phyloP scores from a whole-genome alignment of 2,329 filamentous ascomycete species.

The Thielaviopsis punctulata region DNA sequence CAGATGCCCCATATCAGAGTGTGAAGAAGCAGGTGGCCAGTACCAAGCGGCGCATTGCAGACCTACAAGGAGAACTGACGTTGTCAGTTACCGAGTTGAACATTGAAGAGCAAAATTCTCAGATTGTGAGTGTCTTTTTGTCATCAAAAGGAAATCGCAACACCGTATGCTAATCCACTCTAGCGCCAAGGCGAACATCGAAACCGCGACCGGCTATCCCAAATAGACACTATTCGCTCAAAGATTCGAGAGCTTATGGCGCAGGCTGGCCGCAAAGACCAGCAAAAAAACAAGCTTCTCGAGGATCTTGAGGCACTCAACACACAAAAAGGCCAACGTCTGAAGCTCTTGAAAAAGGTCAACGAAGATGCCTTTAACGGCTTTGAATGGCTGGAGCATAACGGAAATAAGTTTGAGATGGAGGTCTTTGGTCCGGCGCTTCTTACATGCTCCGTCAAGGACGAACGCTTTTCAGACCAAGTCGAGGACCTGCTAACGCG shows the following conservation, averaged over 20 bases:
- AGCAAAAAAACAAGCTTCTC: slow-evolving; percentile 20
- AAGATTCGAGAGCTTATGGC: slow-evolving; percentile 25
- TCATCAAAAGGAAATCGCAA: slow-evolving; percentile 14
- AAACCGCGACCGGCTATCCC: slow-evolving; percentile 32
- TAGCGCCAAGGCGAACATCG: slow-evolving; percentile 27
- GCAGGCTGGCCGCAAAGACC: slow-evolving; percentile 15
- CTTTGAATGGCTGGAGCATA: slow-evolving; percentile 67
- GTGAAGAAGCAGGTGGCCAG: slow-evolving; percentile 10
- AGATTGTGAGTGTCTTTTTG: slow-evolving; percentile 40
- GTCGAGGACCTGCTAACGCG: slow-evolving; percentile 33
- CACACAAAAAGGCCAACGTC: slow-evolving; percentile 58
- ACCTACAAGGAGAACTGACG: slow-evolving; percentile 36
- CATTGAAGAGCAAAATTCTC: slow-evolving; percentile 49
- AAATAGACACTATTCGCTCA: slow-evolving; percentile 25
- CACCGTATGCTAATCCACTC: slow-evolving; percentile 34
- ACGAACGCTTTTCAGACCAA: slow-evolving; percentile 44
- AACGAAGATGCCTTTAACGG: slow-evolving; percentile 49
- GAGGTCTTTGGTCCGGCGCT: slow-evolving; percentile 69
- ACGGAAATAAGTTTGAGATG: slow-evolving; percentile 52
- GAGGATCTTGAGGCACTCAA: slow-evolving; percentile 42
- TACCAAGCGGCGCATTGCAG: slow-evolving; percentile 20
- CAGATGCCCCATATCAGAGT: slow-evolving; percentile 18
- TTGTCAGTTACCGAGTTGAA: slow-evolving; percentile 52
- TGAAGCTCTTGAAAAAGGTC: slow-evolving; percentile 42
- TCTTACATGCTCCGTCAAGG: slow-evolving; percentile 61